Evolutionary conservation across 2,329 filamentous ascomycete genomes (phyloP).

Genomic region (Cercospora sp.): DNA sequence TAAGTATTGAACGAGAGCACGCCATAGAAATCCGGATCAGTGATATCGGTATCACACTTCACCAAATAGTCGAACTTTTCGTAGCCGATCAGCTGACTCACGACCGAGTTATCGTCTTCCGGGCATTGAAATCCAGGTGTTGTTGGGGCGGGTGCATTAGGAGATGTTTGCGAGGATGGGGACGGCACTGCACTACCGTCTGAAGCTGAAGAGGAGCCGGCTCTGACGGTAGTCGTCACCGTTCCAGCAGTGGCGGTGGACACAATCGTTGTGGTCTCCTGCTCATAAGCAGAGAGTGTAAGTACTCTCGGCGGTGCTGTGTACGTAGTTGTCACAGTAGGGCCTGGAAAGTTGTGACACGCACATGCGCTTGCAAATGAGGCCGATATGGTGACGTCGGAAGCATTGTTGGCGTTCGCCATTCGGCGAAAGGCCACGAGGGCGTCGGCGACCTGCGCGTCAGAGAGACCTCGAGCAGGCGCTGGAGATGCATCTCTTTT

Average conservation of each 20-base stretch:
- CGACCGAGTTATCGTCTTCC: conserved; percentile 34
- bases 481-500: conserved; percentile 27
- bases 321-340: conserved; percentile 34
- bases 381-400: conserved; percentile 25
- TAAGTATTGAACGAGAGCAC: conserved; percentile 34
- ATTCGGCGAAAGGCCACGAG: conserved; percentile 26
- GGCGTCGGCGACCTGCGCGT: conserved; percentile 11
- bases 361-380: conserved; percentile 38
- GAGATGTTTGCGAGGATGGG: conserved; percentile 7
- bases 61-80: conserved; percentile 39
- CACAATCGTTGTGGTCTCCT: conserved; percentile 25
- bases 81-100: conserved; percentile 37
- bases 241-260: conserved; percentile 17
- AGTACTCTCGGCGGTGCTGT: conserved; percentile 28
- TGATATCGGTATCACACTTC: conserved; percentile 37
- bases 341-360: conserved; percentile 32
- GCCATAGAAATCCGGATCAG: conserved; percentile 31
- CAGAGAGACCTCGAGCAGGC: conserved; percentile 13
- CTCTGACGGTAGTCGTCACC: conserved; percentile 29
- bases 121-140: conserved; percentile 37
- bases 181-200: conserved; percentile 14
- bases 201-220: conserved; percentile 22
- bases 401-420: conserved; percentile 16
- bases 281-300: conserved; percentile 27
- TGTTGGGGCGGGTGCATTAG: conserved; percentile 29